Conservation (phyloP, 192 early-diverging fungal species). For the Podila minutissima region DNA sequence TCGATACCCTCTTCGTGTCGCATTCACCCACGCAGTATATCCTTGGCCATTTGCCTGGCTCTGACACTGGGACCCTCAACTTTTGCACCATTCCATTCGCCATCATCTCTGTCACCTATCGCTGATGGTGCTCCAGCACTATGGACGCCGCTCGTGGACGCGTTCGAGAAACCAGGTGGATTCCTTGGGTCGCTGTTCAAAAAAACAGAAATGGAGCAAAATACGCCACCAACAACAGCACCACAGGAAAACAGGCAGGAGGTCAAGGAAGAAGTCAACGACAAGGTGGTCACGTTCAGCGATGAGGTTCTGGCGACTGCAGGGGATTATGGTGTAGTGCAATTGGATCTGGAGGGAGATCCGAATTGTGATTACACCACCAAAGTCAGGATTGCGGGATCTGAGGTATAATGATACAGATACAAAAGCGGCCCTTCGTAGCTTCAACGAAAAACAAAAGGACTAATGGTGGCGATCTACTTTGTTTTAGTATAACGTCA, state of each 20-base stretch:
- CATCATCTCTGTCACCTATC: background rate
- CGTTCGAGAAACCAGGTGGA: background rate
- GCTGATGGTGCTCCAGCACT: conserved; percentile 27
- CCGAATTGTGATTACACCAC: conserved; percentile 48
- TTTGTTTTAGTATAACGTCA: conserved; percentile 33
- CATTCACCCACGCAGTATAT: background rate
- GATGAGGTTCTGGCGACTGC: conserved; percentile 1
- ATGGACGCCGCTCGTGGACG: conserved; percentile 32
- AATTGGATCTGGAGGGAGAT: conserved; percentile 37
- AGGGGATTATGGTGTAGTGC: conserved; percentile 33
- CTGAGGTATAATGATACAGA: conserved; percentile 15
- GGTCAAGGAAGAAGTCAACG: background rate
- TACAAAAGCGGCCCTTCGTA: no score
- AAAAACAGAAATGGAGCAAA: background rate
- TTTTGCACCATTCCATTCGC: background rate
- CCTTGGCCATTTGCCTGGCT: conserved; percentile 1
- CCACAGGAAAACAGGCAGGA: background rate
- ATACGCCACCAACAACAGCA: no score
- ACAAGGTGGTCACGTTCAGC: background rate
- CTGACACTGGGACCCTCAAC: conserved; percentile 11
- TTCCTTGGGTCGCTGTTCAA: conserved; percentile 1
- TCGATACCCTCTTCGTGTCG: background rate
- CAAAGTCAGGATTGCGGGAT: conserved; percentile 34
- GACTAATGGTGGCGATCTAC: no score
- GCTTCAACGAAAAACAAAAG: no score